Evolutionary conservation across 2,329 filamentous ascomycete genomes (phyloP).

Genomic region (Aspergillus sp.): DNA sequence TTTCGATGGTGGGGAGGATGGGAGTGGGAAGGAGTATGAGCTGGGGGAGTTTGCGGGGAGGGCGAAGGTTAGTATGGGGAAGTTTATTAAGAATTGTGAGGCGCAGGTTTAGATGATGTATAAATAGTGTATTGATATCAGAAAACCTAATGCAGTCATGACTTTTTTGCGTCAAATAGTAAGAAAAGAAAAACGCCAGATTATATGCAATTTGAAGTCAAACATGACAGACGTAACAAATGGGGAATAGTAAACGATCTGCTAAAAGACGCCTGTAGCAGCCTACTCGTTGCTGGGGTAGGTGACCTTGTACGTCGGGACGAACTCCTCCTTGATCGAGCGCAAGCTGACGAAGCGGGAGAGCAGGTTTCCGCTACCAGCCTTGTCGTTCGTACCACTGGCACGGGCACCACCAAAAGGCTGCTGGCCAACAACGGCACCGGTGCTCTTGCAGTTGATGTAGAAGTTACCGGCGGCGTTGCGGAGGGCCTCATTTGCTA

Average conservation of each 20-base stretch:
- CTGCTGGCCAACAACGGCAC: slow-evolving; percentile 71
- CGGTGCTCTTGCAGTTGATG: slow-evolving; percentile 55
- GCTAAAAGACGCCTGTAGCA: background rate
- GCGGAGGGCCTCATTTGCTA: slow-evolving; percentile 38
- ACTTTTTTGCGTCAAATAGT: slow-evolving; percentile 2
- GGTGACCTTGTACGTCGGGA: slow-evolving; percentile 58
- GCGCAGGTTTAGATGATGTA: background rate
- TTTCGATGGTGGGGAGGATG: slow-evolving; percentile 61
- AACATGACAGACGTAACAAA: background rate
- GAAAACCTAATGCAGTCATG: background rate
- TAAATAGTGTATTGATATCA: background rate
- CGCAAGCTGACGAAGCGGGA: slow-evolving; percentile 66
- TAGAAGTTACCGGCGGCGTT: slow-evolving; percentile 44
- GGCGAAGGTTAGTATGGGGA: slow-evolving; percentile 52
- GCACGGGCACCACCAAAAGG: slow-evolving; percentile 68
- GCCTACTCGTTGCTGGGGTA: slow-evolving; percentile 66
- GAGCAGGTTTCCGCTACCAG: slow-evolving; percentile 64
- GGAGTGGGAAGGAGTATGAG: slow-evolving; percentile 42
- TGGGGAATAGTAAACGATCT: background rate
- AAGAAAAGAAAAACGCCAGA: background rate
- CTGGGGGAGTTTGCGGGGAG: slow-evolving; percentile 51
- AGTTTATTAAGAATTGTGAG: slow-evolving; percentile 43
- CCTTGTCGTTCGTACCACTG: slow-evolving; percentile 74
- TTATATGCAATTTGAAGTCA: background rate
- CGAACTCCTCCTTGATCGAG: slow-evolving; percentile 75